Conservation (phyloP, 179 eudicot species). For the Nepenthes alata region DNA sequence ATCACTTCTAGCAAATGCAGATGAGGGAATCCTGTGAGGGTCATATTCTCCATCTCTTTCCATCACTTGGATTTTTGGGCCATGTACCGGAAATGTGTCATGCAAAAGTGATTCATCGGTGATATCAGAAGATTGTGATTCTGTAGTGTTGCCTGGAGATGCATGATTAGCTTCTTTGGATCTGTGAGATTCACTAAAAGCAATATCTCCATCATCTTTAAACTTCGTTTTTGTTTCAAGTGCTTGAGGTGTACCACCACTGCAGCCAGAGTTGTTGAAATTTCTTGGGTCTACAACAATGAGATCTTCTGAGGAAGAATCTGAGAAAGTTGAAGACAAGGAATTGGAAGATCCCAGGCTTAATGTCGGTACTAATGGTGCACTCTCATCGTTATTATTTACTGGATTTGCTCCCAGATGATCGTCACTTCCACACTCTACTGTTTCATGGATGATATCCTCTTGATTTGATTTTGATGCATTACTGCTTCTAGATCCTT, state of each 20-base stretch:
- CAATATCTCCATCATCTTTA: slow-evolving; percentile 1
- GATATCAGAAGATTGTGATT: slow-evolving; percentile 15
- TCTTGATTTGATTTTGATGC: neutral
- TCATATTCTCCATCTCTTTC: slow-evolving; percentile 31
- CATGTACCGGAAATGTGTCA: slow-evolving; percentile 15
- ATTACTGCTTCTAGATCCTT: neutral
- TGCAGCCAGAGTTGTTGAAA: neutral
- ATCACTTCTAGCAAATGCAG: slow-evolving; percentile 24
- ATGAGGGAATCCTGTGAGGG: slow-evolving; percentile 34
- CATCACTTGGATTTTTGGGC: slow-evolving; percentile 46
- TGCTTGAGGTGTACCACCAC: neutral
- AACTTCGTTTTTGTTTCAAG: neutral
- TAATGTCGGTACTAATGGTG: slow-evolving; percentile 6
- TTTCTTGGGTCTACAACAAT: slow-evolving; percentile 10
- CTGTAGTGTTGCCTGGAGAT: neutral
- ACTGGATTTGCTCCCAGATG: slow-evolving; percentile 8
- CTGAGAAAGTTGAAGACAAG: slow-evolving; percentile 13
- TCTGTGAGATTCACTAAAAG: slow-evolving; percentile 4
- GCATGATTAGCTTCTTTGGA: slow-evolving; percentile 5
- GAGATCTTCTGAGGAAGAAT: slow-evolving; percentile 20
- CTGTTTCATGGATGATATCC: neutral
- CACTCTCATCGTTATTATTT: slow-evolving; percentile 2
- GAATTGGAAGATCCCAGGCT: slow-evolving; percentile 7
- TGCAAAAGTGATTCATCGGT: slow-evolving; percentile 10
- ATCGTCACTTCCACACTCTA: neutral